Evolutionary conservation across 805 yeast species (phyloP).

Genomic region (Candida incommunis): DNA sequence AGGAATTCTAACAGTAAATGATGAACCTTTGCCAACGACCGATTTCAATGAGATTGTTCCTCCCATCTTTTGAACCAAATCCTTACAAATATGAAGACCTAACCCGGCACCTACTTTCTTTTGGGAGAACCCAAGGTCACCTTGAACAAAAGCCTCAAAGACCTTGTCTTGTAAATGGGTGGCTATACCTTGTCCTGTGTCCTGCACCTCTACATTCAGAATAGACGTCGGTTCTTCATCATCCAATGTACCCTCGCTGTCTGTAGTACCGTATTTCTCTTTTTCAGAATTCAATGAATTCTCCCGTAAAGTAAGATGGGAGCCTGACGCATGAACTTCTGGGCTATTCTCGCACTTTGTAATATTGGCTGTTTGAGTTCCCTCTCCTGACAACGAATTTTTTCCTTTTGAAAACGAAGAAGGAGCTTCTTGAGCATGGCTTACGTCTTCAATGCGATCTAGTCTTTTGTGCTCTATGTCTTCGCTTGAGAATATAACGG

Average conservation of each 20-base stretch:
- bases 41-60: constrained; percentile 71
- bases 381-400: background rate
- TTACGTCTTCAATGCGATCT: background rate
- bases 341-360: background rate
- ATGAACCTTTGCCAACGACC: constrained; percentile 68
- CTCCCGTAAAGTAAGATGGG: background rate
- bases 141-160: constrained; percentile 94
- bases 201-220: constrained; percentile 52
- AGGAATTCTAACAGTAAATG: constrained; percentile 59
- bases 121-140: constrained; percentile 83
- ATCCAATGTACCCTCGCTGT: background rate
- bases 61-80: constrained; percentile 79
- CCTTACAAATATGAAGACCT: constrained; percentile 80
- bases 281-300: background rate
- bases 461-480: background rate
- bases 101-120: constrained; percentile 94
- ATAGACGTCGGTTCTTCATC: background rate
- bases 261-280: background rate
- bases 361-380: background rate
- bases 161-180: constrained; percentile 67
- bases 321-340: background rate
- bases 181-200: constrained; percentile 92
- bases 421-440: background rate
- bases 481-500: constrained; percentile 7
- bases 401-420: too few relatives aligned